Evolutionary conservation across 75 land plant genomes (phyloP).

Genomic region (Chamaecyparis obtusa): DNA sequence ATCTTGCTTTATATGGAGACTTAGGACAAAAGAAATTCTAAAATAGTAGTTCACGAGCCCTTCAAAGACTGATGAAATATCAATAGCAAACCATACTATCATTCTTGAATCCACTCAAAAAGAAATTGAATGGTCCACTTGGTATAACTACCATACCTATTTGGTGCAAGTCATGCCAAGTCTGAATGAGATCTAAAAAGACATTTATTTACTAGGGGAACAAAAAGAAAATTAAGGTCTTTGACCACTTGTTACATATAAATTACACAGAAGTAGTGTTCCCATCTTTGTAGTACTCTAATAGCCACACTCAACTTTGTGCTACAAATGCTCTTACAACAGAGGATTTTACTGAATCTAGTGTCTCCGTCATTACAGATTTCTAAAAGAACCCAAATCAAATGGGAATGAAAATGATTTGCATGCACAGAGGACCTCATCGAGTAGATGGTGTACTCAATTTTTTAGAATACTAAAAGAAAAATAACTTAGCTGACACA

Average conservation of each 20-base stretch:
- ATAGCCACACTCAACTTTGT: not conserved
- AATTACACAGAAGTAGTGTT: not conserved
- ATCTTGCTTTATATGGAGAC: not conserved
- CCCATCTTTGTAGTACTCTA: not conserved
- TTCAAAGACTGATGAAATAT: not conserved
- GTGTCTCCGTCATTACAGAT: not conserved
- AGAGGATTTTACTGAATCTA: not conserved
- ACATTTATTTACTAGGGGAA: not conserved
- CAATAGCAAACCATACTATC: not conserved
- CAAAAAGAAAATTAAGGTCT: not conserved
- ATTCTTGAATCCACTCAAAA: not conserved
- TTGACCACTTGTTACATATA: not conserved
- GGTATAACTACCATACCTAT: not conserved
- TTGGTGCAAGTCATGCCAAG: not conserved
- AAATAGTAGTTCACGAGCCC: not conserved
- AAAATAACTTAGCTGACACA: not conserved
- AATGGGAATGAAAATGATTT: not conserved
- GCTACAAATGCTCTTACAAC: not conserved
- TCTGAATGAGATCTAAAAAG: not conserved
- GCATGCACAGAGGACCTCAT: not conserved
- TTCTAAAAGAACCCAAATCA: not conserved
- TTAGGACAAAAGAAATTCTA: not conserved
- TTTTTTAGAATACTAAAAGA: not conserved
- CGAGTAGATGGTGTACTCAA: not conserved
- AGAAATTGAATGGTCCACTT: not conserved